A percentile compares a stretch with the other conserved stretches of the same genome.
Evolutionary conservation across 2,329 filamentous ascomycete species (phyloP).

Genomic region (Ascochyta fabae): DNA sequence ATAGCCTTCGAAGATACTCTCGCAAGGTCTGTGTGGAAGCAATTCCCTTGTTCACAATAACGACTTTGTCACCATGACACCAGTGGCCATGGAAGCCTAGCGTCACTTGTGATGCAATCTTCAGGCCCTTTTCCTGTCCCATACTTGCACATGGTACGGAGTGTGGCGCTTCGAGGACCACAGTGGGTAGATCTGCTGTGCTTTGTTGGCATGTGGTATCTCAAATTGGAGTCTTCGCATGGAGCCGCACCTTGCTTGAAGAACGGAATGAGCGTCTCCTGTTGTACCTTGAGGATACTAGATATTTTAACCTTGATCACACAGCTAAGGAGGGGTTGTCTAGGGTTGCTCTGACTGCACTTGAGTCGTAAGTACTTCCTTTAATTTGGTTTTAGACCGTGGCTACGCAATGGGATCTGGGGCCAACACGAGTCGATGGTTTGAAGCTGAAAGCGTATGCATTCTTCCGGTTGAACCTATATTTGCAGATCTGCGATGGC

Average conservation of each 20-base stretch:
- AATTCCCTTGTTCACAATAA: not conserved
- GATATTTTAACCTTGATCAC: slow-evolving; percentile 1
- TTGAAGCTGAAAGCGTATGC: not conserved
- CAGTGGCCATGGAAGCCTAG: not conserved
- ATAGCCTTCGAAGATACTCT: too few species aligned
- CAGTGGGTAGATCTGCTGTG: not conserved
- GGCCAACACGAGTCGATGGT: not conserved
- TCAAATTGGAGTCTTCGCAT: not conserved
- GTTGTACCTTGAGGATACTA: not conserved
- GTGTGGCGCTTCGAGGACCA: slow-evolving; percentile 1
- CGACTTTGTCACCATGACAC: not conserved
- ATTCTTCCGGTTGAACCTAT: not conserved
- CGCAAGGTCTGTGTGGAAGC: not conserved
- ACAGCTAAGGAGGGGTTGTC: not conserved
- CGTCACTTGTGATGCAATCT: slow-evolving; percentile 2
- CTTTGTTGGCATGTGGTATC: not conserved
- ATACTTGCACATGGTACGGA: not conserved
- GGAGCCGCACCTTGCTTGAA: not conserved
- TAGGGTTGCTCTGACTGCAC: not conserved
- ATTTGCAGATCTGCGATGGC: not conserved
- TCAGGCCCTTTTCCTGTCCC: not conserved
- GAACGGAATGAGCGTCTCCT: not conserved
- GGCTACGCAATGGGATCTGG: not conserved
- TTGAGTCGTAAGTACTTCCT: not conserved
- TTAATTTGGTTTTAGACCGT: too few species aligned